Base-by-base conservation (phyloP, 225 moss, liverwort and hornwort genomes). In the Straminergon stramineum region DNA sequence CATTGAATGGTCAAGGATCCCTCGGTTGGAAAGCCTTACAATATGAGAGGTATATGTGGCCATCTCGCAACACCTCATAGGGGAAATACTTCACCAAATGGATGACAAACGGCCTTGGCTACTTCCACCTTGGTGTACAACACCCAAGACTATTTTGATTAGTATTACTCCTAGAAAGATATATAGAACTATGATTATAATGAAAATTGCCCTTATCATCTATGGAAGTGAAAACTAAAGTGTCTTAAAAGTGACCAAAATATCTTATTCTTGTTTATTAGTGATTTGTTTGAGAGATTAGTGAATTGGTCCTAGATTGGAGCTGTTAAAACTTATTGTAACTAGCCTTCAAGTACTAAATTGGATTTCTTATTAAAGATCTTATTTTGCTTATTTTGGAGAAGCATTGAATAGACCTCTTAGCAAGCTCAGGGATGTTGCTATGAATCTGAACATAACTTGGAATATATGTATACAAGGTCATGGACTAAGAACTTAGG, bases 371-470 rank as follows among this genome's bases (percentile, higher is more conserved):
- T 28, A 6, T 9, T 1, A 39, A 1, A 4, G 8, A 70, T 2
- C 4, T 70, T 23, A 39, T 39, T 39, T 71, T 43, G 3, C 9
- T 73, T 74, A 17, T 74, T 43, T 28, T 9, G 0, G 1, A 3
- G 3, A 10, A 0, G 28, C 6, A 45, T 45, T 45, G 10, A 28
- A 74, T 28, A 43, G 43, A 65, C 10, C 28, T 45, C 6, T 5
- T 1, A 28, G 17, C 17, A 74, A 74, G 10, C 17, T 45, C 0
- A 2, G 2, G 2, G 10, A 45, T 45, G 16, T 28, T 74, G 10
- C 1, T 17, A 5, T 0, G 6, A 3, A 74, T 45, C 6, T 74
- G 1, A 28, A 3, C 0, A 17, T 2, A 0, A 74, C 5, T 74
- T 73, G 43, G 3, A 27, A 15, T 15, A 17, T 10, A 43, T 71